These are phyloP conservation scores for Epichloe uncinata DNA, from an alignment of 2,329 filamentous ascomycete genomes.

Conservation along the genomic window DNA sequence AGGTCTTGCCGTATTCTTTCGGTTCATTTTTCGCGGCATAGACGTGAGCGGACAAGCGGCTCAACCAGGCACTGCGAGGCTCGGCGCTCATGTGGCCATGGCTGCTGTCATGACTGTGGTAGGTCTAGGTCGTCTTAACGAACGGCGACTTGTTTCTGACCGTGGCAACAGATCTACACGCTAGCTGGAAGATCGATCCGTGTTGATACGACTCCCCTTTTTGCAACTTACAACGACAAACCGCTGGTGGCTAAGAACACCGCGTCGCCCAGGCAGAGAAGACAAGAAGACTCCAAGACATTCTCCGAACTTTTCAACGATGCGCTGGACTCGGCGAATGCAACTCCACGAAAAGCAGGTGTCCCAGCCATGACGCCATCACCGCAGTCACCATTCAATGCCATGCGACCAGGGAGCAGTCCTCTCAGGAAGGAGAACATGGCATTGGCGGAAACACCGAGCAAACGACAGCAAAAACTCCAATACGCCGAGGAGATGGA, in stretches of 20 bases:
- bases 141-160: not conserved
- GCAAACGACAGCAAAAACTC: conserved; percentile 7
- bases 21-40: conserved; percentile 35
- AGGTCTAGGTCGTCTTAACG: conserved; percentile 15
- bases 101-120: conserved; percentile 40
- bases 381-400: conserved; percentile 2
- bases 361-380: conserved; percentile 11
- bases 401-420: conserved; percentile 1
- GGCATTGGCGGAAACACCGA: conserved; percentile 9
- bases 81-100: conserved; percentile 42
- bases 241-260: conserved; percentile 14
- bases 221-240: conserved; percentile 16
- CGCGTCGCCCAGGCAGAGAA: conserved; percentile 13
- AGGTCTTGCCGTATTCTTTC: conserved; percentile 40
- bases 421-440: conserved; percentile 5
- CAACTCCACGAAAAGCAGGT: conserved; percentile 6
- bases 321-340: conserved; percentile 16
- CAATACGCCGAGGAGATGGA: conserved; percentile 54
- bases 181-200: conserved; percentile 33
- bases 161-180: conserved; percentile 26
- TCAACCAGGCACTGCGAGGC: conserved; percentile 25
- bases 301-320: conserved; percentile 29
- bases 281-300: conserved; percentile 23
- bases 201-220: conserved; percentile 43
- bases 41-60: conserved; percentile 26